phyloP scores from a whole-genome alignment of 2,329 filamentous ascomycete species.

The Botrytis pseudocinerea region DNA sequence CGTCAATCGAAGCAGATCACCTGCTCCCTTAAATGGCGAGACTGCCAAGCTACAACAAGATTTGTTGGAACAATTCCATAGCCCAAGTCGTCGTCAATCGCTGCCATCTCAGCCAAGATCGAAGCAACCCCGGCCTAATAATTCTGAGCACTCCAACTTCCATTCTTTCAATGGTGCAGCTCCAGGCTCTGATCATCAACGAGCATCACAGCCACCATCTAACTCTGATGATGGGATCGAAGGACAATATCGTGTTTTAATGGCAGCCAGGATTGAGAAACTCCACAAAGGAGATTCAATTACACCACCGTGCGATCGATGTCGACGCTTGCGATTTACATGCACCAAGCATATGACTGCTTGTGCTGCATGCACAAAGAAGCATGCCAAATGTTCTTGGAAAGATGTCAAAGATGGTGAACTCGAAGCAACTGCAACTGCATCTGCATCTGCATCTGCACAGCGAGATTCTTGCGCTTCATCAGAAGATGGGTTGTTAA shows the following conservation, averaged over 20 bases:
- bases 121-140: conserved; percentile 27
- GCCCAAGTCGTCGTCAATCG: conserved; percentile 32
- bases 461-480: conserved; percentile 17
- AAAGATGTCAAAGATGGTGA: conserved; percentile 77
- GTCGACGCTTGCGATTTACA: conserved; percentile 74
- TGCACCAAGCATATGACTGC: conserved; percentile 85
- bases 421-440: conserved; percentile 26
- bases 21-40: conserved; percentile 31
- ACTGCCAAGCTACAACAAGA: conserved; percentile 50
- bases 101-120: conserved; percentile 29
- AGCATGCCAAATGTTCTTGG: conserved; percentile 88
- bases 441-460: not conserved
- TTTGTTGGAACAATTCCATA: conserved; percentile 55
- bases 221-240: conserved; percentile 36
- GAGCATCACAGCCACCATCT: conserved; percentile 31
- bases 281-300: conserved; percentile 73
- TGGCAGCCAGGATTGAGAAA: conserved; percentile 74
- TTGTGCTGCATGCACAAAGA: conserved; percentile 84
- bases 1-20: conserved; percentile 46
- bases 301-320: conserved; percentile 81
- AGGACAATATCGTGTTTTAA: conserved; percentile 57
- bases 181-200: conserved; percentile 34
- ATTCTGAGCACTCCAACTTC: conserved; percentile 21
- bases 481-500: conserved; percentile 21
- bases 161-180: conserved; percentile 27